Evolutionary conservation across 495 filamentous ascomycete species (phyloP), one percentile per base, ranked within the genome.

Genomic region (Bacidia rubella): DNA sequence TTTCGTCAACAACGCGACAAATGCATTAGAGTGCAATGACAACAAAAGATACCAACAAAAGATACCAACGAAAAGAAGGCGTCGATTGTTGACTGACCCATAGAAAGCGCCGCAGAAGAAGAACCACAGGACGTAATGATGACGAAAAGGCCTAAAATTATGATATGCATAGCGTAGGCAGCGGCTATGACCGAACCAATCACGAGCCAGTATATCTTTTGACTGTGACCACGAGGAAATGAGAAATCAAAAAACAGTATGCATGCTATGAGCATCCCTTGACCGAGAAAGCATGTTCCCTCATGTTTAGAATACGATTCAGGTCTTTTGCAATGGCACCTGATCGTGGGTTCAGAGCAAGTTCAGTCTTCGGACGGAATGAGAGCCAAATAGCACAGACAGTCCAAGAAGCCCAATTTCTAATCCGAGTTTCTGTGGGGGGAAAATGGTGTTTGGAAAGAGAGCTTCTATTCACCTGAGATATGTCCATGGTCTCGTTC

Each of bases 331-430:
- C 5, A 21, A 39, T 29, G 42, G 19, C 52, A 60, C 27, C 49
- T 60, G 53, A 39, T 49, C 61, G 63, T 57, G 62, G 62, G 56
- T 65, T 67, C 60, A 54, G 63, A 66, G 58, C 50, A 46, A 42
- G 54, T 15, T 63, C 63, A 51, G 59, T 75, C 59, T 76, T 52
- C 70, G 72, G 74, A 72, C 62, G 63, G 62, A 70, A 74, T 73
- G 68, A 73, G 71, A 70, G 69, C 70, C 65, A 68, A 66, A 70
- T 66, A 61, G 65, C 69, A 69, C 60, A 45, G 60, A 52, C 54
- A 42, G 61, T 65, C 64, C 56, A 68, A 69, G 63, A 62, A 74
- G 62, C 73, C 71, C 70, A 73, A 69, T 72, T 72, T 74, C 60
- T 62, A 66, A 64, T 69, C 72, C 70, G 65, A 58, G 15, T 35